These are phyloP conservation scores for Tricholoma saponaceum DNA, from an alignment of 768 basidiomycete genomes.

Conservation along the genomic window DNA sequence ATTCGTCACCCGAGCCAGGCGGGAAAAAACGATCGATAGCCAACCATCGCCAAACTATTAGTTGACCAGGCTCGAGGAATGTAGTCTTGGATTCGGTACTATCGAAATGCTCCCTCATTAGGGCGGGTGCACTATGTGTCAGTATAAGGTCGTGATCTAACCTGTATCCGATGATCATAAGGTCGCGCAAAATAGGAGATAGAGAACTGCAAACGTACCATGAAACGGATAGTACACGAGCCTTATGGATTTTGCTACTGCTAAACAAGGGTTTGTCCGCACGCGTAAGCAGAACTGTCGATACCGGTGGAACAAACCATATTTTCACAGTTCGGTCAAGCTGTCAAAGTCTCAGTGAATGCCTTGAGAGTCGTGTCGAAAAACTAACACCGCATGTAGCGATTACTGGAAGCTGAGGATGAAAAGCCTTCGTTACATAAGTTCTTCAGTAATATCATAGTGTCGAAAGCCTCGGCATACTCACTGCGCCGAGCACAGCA, in stretches of 20 bases:
- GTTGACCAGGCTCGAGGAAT: slow-evolving; percentile 42
- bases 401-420: slow-evolving; percentile 56
- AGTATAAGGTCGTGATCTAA: slow-evolving; percentile 50
- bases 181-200: not conserved
- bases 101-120: slow-evolving; percentile 31
- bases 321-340: slow-evolving; percentile 74
- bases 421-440: slow-evolving; percentile 52
- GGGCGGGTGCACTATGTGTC: slow-evolving; percentile 50
- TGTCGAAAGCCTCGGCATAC: slow-evolving; percentile 31
- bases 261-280: slow-evolving; percentile 80
- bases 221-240: slow-evolving; percentile 56
- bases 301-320: slow-evolving; percentile 52
- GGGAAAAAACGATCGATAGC: slow-evolving; percentile 64
- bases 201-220: slow-evolving; percentile 40
- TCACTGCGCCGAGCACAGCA: slow-evolving; percentile 55
- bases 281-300: slow-evolving; percentile 37
- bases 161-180: slow-evolving; percentile 32
- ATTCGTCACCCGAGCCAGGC: slow-evolving; percentile 26
- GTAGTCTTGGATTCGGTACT: slow-evolving; percentile 20
- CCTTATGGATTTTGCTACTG: slow-evolving; percentile 60
- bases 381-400: slow-evolving; percentile 72
- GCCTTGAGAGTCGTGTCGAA: not conserved
- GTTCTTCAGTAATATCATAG: slow-evolving; percentile 3
- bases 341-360: slow-evolving; percentile 29
- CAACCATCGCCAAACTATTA: slow-evolving; percentile 69